These are phyloP conservation scores for Ceratocystis albifundus DNA, from an alignment of 2,329 filamentous ascomycete genomes.

Conservation along the genomic window DNA sequence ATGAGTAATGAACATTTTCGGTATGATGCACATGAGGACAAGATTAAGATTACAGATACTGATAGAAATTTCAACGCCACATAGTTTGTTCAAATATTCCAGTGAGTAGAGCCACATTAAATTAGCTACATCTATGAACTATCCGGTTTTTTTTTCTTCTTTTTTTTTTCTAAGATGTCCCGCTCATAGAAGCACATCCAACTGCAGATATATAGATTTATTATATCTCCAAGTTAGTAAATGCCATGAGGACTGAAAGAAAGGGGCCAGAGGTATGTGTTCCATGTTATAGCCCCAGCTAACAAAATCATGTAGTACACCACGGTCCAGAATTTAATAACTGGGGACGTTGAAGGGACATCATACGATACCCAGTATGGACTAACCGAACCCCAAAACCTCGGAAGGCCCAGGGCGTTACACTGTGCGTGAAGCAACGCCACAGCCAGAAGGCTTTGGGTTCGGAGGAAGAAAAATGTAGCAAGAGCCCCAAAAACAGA, in stretches of 20 bases:
- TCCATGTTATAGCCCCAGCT: constrained; percentile 60
- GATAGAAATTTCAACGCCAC: background rate
- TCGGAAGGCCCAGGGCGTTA: constrained; percentile 81
- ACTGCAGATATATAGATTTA: background rate
- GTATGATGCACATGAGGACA: background rate
- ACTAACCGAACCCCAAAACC: constrained; percentile 69
- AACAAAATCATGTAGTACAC: constrained; percentile 70
- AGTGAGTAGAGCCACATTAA: too few relatives aligned
- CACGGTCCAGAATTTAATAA: constrained; percentile 49
- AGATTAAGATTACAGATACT: background rate
- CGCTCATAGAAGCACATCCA: too few relatives aligned
- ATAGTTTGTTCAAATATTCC: background rate
- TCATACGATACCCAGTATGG: constrained; percentile 34
- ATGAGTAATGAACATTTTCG: constrained; percentile 24
- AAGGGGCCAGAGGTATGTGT: constrained; percentile 55
- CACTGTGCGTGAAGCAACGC: constrained; percentile 77
- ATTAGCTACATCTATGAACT: too few relatives aligned
- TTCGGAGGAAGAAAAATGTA: constrained; percentile 77
- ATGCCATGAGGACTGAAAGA: constrained; percentile 42
- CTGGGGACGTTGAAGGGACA: constrained; percentile 25
- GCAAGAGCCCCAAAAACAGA: constrained; percentile 89
- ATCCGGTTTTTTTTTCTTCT: too few relatives aligned
- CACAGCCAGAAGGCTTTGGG: constrained; percentile 65
- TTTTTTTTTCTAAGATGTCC: too few relatives aligned
- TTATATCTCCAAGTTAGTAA: constrained; percentile 1